Evolutionary conservation across 2,329 filamentous ascomycete genomes (phyloP).

Genomic region (Ilyonectria destructans): DNA sequence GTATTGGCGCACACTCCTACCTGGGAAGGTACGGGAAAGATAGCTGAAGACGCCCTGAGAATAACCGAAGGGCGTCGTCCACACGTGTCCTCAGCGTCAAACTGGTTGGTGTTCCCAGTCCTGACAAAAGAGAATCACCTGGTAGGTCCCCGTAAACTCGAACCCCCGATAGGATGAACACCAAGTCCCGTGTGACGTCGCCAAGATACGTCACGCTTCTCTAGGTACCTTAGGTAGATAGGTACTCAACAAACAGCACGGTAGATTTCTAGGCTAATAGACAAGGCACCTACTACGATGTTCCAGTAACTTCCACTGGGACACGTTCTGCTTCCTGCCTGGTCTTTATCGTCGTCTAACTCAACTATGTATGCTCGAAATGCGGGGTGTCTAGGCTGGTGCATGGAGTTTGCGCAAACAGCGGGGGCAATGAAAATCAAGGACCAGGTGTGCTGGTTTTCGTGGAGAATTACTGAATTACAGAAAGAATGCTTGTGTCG

Average conservation of each 20-base stretch:
- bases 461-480: too few relatives aligned
- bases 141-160: slow-evolving; percentile 21
- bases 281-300: neutral
- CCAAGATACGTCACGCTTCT: neutral
- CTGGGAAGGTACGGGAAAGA: neutral
- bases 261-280: neutral
- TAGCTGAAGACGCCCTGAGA: neutral
- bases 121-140: neutral
- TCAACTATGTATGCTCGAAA: neutral
- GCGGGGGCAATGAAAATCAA: too few relatives aligned
- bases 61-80: slow-evolving; percentile 2
- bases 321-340: neutral
- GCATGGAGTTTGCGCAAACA: too few relatives aligned
- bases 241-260: neutral
- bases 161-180: neutral
- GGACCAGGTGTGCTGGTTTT: too few relatives aligned
- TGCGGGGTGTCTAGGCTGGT: neutral
- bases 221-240: neutral
- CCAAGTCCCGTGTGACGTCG: slow-evolving; percentile 1
- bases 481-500: too few relatives aligned
- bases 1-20: neutral
- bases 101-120: slow-evolving; percentile 4
- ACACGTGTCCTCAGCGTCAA: slow-evolving; percentile 6
- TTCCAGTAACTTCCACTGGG: neutral
- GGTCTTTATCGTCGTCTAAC: neutral